phyloP scores from a whole-genome alignment of 305 asterid species.

The Coffea humblotiana region DNA sequence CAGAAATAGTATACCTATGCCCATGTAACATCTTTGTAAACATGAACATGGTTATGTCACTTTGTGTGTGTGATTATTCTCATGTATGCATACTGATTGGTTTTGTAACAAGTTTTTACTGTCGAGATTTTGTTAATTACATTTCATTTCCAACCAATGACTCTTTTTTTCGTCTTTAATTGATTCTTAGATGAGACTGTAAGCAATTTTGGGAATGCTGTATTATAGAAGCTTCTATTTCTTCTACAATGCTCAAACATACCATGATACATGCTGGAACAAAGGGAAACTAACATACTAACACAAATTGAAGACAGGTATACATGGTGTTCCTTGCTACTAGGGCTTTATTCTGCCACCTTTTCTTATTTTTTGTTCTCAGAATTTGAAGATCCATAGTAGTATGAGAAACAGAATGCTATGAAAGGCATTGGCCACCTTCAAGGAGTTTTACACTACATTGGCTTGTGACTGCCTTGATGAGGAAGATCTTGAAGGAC shows the following conservation, averaged over 20 bases:
- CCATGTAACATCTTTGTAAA: constrained; percentile 19
- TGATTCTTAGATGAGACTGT: not conserved
- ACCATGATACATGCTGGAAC: not conserved
- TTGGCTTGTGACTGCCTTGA: constrained; percentile 42
- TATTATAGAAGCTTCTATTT: not conserved
- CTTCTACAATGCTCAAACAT: not conserved
- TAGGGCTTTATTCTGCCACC: not conserved
- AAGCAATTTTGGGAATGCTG: constrained; percentile 4
- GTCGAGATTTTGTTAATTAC: constrained; percentile 10
- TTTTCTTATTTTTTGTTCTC: not conserved
- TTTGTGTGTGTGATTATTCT: constrained; percentile 8
- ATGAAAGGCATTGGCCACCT: constrained; percentile 70
- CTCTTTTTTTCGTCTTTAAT: not conserved
- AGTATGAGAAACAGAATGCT: constrained; percentile 66
- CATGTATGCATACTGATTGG: constrained; percentile 5
- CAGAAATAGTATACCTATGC: constrained; percentile 48
- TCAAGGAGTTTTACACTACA: constrained; percentile 58
- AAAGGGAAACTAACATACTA: not conserved
- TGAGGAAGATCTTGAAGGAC: constrained; percentile 61
- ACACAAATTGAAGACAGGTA: not conserved
- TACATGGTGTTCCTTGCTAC: not conserved
- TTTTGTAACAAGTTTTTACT: constrained; percentile 4
- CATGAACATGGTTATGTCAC: constrained; percentile 7
- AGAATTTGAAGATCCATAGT: not conserved
- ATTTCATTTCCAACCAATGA: not conserved